Conservation (phyloP, 495 filamentous ascomycete species). For the Neurospora sp. region DNA sequence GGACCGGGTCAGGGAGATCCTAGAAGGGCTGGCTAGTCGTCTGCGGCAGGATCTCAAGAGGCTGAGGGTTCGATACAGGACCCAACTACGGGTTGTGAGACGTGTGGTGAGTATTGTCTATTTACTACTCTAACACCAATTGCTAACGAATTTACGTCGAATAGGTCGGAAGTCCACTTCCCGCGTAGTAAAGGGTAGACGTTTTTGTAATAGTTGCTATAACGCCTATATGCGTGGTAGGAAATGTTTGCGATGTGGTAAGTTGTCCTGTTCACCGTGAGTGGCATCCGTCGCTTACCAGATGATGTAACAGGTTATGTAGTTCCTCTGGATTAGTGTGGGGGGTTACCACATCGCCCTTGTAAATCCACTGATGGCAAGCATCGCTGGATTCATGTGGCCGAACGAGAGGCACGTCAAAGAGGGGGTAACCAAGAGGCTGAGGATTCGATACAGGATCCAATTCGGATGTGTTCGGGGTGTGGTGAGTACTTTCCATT, state of each 20-base stretch:
- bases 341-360: too few species aligned
- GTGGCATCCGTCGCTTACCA: background rate
- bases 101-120: background rate
- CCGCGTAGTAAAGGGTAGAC: background rate
- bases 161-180: background rate
- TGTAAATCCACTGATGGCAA: too few species aligned
- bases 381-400: too few species aligned
- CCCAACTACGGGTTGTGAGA: fast-evolving
- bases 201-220: background rate
- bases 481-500: background rate
- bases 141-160: background rate
- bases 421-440: too few species aligned
- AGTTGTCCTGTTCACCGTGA: background rate
- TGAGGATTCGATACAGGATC: too few species aligned
- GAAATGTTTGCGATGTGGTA: background rate
- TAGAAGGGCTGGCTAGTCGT: conserved; percentile 1
- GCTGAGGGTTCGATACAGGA: background rate
- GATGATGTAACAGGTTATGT: background rate
- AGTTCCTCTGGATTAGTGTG: background rate
- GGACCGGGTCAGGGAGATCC: conserved; percentile 1
- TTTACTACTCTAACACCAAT: background rate
- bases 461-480: background rate
- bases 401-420: too few species aligned
- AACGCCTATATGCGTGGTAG: background rate
- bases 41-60: background rate